These are phyloP conservation scores for Candida easanensis DNA, from an alignment of 805 yeast species.

Conservation along the genomic window DNA sequence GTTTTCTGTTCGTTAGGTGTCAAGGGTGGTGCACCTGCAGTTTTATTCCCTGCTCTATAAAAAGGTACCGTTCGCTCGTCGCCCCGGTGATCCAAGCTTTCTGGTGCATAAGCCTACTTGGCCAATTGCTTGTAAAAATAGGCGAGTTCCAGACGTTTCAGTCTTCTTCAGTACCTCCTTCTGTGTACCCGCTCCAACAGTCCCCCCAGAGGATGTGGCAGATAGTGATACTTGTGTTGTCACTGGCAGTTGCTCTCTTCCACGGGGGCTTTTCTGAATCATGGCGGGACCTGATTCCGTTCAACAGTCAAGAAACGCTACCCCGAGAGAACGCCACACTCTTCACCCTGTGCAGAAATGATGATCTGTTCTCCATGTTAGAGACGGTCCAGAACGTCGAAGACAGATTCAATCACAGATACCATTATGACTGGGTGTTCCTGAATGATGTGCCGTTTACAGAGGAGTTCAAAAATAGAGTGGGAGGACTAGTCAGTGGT, in stretches of 20 bases:
- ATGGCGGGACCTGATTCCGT: too few relatives aligned
- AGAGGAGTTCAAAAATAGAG: constrained; percentile 61
- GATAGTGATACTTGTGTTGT: not conserved
- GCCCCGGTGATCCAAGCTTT: not conserved
- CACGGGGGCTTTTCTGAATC: too few relatives aligned
- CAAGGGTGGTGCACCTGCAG: too few relatives aligned
- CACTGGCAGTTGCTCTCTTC: too few relatives aligned
- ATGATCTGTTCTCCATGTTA: constrained; percentile 49
- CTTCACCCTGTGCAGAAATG: constrained; percentile 56
- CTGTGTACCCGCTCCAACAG: too few relatives aligned
- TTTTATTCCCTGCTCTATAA: too few relatives aligned
- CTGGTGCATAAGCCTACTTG: not conserved
- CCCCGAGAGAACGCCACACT: constrained; percentile 37
- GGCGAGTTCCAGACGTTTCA: too few relatives aligned
- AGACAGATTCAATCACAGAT: constrained; percentile 45
- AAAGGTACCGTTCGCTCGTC: too few relatives aligned
- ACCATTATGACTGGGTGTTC: constrained; percentile 89
- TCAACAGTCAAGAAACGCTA: too few relatives aligned
- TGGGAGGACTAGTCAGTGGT: constrained; percentile 60
- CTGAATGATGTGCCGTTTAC: constrained; percentile 76
- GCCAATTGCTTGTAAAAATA: too few relatives aligned
- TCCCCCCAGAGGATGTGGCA: not conserved
- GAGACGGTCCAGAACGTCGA: constrained; percentile 48
- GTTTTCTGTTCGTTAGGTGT: too few relatives aligned
- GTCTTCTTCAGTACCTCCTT: too few relatives aligned